Evolutionary conservation across 164 flowering plant genomes (phyloP).

Genomic region (Amborella trichopoda): DNA sequence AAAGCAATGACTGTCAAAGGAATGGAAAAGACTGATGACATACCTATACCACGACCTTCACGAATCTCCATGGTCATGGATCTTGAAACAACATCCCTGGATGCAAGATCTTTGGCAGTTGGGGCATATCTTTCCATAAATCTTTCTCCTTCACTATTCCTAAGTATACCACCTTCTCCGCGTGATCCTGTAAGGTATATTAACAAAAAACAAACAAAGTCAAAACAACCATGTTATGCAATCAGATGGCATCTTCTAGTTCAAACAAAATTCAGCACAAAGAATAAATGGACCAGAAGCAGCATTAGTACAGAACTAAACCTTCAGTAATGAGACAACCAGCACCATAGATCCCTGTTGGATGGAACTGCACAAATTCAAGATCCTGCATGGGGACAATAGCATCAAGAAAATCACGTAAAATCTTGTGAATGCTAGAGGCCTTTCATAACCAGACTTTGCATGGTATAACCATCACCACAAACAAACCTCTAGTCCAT

Average conservation of each 20-base stretch:
- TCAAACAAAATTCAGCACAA: background rate
- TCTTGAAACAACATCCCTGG: constrained; percentile 98
- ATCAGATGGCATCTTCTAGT: no score
- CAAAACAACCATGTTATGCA: no score
- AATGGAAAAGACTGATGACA: constrained; percentile 11
- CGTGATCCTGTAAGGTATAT: constrained; percentile 62
- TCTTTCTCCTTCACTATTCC: constrained; percentile 99
- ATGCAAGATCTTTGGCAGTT: constrained; percentile 99
- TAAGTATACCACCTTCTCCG: constrained; percentile 97
- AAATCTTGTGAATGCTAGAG: background rate
- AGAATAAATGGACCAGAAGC: background rate
- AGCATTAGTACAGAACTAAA: constrained; percentile 6
- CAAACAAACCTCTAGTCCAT: constrained; percentile 67
- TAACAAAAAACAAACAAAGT: background rate
- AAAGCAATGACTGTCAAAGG: no score
- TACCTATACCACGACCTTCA: constrained; percentile 99
- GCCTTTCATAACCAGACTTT: background rate
- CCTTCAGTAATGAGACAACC: constrained; percentile 99
- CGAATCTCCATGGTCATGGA: constrained; percentile 99
- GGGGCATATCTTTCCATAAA: constrained; percentile 99
- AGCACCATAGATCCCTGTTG: constrained; percentile 96
- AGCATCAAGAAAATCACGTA: background rate
- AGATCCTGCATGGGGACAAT: constrained; percentile 51
- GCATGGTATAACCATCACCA: background rate
- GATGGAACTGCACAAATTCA: constrained; percentile 97